These are phyloP conservation scores for Rugonectria rugulosa DNA, from an alignment of 2,329 filamentous ascomycete species.

Conservation along the genomic window DNA sequence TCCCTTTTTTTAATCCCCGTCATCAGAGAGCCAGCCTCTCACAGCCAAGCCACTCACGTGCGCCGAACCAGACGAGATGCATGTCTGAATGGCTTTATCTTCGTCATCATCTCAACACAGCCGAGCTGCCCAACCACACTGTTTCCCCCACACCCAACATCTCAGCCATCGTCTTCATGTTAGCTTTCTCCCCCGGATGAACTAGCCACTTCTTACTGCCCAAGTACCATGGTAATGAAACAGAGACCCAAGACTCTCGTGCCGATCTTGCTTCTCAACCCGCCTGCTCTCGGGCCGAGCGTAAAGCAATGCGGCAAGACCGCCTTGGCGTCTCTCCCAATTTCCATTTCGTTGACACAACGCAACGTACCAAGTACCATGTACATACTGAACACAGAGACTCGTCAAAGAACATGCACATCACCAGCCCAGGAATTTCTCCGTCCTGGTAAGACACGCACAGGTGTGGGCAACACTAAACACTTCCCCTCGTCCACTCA, in stretches of 20 bases:
- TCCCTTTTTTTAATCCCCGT: no score
- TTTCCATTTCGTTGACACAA: no score
- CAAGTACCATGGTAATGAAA: no score
- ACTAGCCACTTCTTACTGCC: no score
- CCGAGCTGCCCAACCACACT: not conserved
- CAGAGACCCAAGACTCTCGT: no score
- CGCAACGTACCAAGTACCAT: no score
- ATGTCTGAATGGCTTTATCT: slow-evolving; percentile 10
- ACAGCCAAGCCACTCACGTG: not conserved
- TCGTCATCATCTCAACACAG: not conserved
- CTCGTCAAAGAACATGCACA: not conserved
- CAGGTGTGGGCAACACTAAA: not conserved
- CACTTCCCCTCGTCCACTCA: not conserved
- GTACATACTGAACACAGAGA: no score
- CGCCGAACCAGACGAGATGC: not conserved
- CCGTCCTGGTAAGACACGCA: slow-evolving; percentile 2
- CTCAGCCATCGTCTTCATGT: no score
- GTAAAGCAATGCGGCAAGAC: not conserved
- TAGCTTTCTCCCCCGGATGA: no score
- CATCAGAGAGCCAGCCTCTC: no score
- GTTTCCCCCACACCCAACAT: no score
- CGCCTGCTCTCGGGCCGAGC: not conserved
- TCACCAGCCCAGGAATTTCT: not conserved
- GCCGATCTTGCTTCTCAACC: not conserved
- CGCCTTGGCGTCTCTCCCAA: no score